A percentile compares a stretch with the other conserved stretches of the same genome.
These are phyloP conservation scores for Wickerhamomyces mucosus DNA, from an alignment of 805 yeast species.

Conservation along the genomic window DNA sequence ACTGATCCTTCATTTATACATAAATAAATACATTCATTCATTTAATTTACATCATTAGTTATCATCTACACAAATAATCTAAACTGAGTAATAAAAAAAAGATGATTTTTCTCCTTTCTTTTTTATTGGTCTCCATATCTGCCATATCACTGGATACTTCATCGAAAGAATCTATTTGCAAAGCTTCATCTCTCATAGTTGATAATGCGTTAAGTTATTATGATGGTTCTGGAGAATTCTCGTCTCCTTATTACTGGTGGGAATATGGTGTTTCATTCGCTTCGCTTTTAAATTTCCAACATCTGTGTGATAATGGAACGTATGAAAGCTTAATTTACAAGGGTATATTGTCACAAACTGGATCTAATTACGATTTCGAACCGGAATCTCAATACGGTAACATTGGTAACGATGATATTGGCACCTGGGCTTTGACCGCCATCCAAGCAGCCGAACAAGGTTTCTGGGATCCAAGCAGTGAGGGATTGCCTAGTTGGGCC, in stretches of 20 bases:
- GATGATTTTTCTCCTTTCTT: too few relatives aligned
- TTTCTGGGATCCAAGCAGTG: conserved; percentile 38
- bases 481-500: conserved; percentile 38
- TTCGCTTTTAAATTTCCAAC: conserved; percentile 61
- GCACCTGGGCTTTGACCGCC: conserved; percentile 57
- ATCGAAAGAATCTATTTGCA: conserved; percentile 18
- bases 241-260: conserved; percentile 72
- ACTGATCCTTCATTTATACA: too few relatives aligned
- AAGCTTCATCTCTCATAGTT: conserved; percentile 47
- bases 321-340: conserved; percentile 45
- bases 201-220: conserved; percentile 61
- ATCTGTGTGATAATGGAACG: conserved; percentile 58
- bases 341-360: conserved; percentile 37
- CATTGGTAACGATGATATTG: conserved; percentile 67
- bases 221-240: conserved; percentile 59
- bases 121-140: too few relatives aligned
- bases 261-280: conserved; percentile 78
- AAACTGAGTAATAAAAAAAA: too few relatives aligned
- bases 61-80: too few relatives aligned
- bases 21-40: too few relatives aligned
- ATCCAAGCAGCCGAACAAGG: conserved; percentile 55
- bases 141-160: too few relatives aligned
- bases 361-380: conserved; percentile 41
- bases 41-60: too few relatives aligned
- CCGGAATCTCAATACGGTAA: conserved; percentile 48